Base-by-base conservation (phyloP, 495 filamentous ascomycete species). In the Xylaria scruposa region DNA sequence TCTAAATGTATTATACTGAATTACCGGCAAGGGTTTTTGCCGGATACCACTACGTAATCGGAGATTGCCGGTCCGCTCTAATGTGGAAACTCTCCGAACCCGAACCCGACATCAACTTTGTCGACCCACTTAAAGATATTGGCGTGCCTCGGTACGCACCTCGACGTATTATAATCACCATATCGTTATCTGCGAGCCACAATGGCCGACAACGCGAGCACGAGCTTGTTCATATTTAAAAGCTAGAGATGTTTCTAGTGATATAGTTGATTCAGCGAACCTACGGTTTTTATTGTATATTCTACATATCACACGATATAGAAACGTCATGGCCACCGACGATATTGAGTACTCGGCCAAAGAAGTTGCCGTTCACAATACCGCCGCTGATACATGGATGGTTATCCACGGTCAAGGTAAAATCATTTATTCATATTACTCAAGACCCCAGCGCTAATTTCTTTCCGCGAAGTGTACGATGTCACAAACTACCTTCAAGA, bases 401-500 rank as follows among this genome's bases (percentile, higher is more conserved):
- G 84, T 88, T 40, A 83, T 90, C 73, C 86, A 90, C 78, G 84
- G 87, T 75, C 84, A 85, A 72, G 85, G 87, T 88, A 66, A 67
- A 29, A 38, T n/a, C 3, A 19, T 33, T n/a, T 29, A 8, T 40
- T 19, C 19, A 33, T 19, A 40, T 19, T 36, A 44, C 61, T 31
- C n/a, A 61, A 24, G 53, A 53, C 38, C 2, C 4, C 9, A 6
- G 36, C 24, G 19, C 58, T 40, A 61, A 38, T 24, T 26, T 53
- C 13, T n/a, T 19, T 40, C 8, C n/a, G 19, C 46, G 15, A 59
- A 89, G 88, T 91, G 40, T 90, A 89, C 78, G 81, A 91, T 72
- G 80, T 89, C n/a, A 84, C 89, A 7, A 82, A 84, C 42, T 90
- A 89, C 72, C 70, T 87, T 24, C 81, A 89, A 51, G 88, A 89